phyloP scores from a whole-genome alignment of 2,329 filamentous ascomycete genomes.

The Chaetomiaceae sp. region DNA sequence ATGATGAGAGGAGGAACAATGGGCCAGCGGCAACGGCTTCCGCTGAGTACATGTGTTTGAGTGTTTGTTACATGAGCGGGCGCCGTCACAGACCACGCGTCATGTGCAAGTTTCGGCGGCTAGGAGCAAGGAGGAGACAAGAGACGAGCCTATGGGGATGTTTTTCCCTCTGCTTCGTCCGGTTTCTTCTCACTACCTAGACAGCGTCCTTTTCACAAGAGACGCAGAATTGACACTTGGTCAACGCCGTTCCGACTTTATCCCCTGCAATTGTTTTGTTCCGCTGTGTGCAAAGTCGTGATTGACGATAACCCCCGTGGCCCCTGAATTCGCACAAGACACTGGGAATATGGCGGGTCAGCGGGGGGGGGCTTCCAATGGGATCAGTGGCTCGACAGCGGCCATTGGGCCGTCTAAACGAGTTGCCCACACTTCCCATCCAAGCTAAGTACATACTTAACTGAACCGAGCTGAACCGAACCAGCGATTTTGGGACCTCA shows the following conservation, averaged over 20 bases:
- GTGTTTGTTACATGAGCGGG: constrained; percentile 1
- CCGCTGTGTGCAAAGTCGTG: not conserved
- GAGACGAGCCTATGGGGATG: not conserved
- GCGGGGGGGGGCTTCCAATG: no score
- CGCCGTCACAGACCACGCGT: not conserved
- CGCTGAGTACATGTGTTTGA: not conserved
- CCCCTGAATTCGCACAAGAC: no score
- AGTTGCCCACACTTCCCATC: not conserved
- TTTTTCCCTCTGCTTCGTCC: not conserved
- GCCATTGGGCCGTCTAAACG: not conserved
- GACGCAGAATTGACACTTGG: not conserved
- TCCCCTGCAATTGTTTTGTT: not conserved
- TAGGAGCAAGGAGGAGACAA: not conserved
- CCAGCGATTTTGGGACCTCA: not conserved
- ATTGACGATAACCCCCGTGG: no score
- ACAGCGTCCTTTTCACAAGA: not conserved
- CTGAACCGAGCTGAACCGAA: not conserved
- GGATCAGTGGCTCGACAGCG: not conserved
- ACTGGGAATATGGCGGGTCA: no score
- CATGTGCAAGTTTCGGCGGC: not conserved
- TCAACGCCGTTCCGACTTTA: not conserved
- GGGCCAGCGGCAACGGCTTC: not conserved
- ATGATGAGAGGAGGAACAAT: not conserved
- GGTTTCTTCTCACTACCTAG: not conserved
- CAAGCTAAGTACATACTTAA: no score